Conservation (phyloP, 1,284 basidiomycete genomes). For the Mycena sp. region DNA sequence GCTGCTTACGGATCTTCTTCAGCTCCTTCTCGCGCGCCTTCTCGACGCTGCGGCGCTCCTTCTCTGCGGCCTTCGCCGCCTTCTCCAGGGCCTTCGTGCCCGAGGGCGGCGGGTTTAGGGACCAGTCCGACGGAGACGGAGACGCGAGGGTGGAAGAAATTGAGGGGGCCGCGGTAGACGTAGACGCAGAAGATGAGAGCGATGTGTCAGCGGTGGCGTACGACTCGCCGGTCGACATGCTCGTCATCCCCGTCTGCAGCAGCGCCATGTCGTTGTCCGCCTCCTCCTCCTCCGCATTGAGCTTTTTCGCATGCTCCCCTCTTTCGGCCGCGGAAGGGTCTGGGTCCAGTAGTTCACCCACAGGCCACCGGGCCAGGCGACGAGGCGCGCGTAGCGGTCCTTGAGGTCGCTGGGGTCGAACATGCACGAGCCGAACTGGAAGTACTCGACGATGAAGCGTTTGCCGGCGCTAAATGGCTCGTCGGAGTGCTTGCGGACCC, state of each 20-base stretch:
- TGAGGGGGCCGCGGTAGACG: not conserved
- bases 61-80: slow-evolving; percentile 36
- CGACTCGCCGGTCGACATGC: slow-evolving; percentile 11
- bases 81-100: slow-evolving; percentile 7
- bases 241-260: slow-evolving; percentile 39
- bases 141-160: not conserved
- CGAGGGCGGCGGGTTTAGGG: not conserved
- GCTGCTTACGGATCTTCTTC: slow-evolving; percentile 24
- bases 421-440: slow-evolving; percentile 65
- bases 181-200: not conserved
- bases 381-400: slow-evolving; percentile 54
- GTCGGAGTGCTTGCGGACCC: slow-evolving; percentile 59
- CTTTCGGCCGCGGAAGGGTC: slow-evolving; percentile 39
- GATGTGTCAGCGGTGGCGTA: not conserved
- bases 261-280: slow-evolving; percentile 44
- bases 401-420: slow-evolving; percentile 60
- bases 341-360: slow-evolving; percentile 69
- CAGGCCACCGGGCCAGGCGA: slow-evolving; percentile 53
- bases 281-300: slow-evolving; percentile 28
- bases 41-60: slow-evolving; percentile 30
- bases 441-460: slow-evolving; percentile 60
- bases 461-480: slow-evolving; percentile 56
- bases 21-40: slow-evolving; percentile 32
- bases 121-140: not conserved
- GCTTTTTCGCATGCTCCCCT: slow-evolving; percentile 2